phyloP scores from a whole-genome alignment of 495 filamentous ascomycete species.

The Pyrenula massariospora region DNA sequence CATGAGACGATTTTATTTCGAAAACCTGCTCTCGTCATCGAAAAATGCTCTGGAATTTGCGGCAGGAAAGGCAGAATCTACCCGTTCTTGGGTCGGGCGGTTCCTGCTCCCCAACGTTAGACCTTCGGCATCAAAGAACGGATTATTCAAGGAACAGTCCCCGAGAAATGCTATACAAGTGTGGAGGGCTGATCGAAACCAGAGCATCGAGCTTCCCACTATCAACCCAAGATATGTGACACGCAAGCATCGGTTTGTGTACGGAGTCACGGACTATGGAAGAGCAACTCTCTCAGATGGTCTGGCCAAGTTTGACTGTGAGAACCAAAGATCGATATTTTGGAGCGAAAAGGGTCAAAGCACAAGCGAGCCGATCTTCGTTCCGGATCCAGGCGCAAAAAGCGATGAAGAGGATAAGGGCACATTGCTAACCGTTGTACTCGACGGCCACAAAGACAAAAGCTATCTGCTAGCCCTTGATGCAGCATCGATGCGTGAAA shows the following conservation, averaged over 20 bases:
- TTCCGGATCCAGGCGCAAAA: constrained; percentile 28
- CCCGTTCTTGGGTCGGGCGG: constrained; percentile 27
- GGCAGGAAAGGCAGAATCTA: neutral
- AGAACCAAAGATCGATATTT: constrained; percentile 28
- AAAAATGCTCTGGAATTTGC: constrained; percentile 15
- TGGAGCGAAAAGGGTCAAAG: constrained; percentile 53
- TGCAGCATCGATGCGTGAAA: constrained; percentile 52
- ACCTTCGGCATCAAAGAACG: neutral
- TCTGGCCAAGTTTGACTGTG: constrained; percentile 56
- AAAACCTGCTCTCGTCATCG: constrained; percentile 40
- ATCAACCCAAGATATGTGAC: constrained; percentile 50
- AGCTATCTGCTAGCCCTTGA: constrained; percentile 64
- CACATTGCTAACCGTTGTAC: constrained; percentile 56
- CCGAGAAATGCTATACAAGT: constrained; percentile 14
- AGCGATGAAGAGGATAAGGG: constrained; percentile 50
- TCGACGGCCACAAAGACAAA: constrained; percentile 47
- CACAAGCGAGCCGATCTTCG: constrained; percentile 65
- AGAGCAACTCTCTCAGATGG: constrained; percentile 51
- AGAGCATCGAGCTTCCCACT: constrained; percentile 50
- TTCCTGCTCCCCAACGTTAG: constrained; percentile 34
- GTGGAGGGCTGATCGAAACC: constrained; percentile 17
- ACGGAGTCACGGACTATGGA: constrained; percentile 43
- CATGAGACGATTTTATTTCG: constrained; percentile 39
- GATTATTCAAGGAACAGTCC: neutral
- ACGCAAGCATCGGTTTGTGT: constrained; percentile 49